These are phyloP conservation scores for Dendryphion nanum DNA, from an alignment of 2,329 filamentous ascomycete genomes.

Conservation along the genomic window DNA sequence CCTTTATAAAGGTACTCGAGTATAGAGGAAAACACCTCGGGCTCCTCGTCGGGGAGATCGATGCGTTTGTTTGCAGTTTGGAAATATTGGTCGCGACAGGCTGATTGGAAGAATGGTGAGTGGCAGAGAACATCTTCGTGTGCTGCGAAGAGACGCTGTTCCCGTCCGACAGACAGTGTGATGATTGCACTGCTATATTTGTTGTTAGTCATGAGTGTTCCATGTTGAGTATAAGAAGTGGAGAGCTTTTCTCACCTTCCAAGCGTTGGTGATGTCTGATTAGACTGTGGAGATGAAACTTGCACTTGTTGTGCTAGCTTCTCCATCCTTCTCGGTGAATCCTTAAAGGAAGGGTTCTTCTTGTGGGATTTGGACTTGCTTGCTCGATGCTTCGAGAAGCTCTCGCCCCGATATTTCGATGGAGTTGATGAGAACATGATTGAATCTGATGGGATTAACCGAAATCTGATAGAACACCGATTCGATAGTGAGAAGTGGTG, in stretches of 20 bases:
- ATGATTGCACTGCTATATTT: constrained; percentile 57
- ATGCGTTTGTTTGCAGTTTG: constrained; percentile 66
- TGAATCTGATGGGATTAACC: constrained; percentile 10
- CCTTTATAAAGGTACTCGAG: constrained; percentile 93
- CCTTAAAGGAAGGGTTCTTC: constrained; percentile 38
- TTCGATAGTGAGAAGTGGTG: constrained; percentile 14
- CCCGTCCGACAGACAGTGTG: constrained; percentile 75
- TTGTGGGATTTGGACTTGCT: constrained; percentile 39
- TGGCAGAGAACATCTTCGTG: constrained; percentile 80
- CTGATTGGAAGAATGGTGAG: constrained; percentile 75
- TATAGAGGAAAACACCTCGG: constrained; percentile 85
- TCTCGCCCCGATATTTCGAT: constrained; percentile 30
- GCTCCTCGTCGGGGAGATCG: constrained; percentile 78
- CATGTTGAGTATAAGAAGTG: constrained; percentile 1
- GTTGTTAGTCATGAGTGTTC: constrained; percentile 14
- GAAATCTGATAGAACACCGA: constrained; percentile 8
- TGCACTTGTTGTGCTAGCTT: constrained; percentile 34
- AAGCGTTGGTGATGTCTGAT: constrained; percentile 35
- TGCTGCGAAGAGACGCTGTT: constrained; percentile 84
- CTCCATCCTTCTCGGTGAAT: constrained; percentile 34
- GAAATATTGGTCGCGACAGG: constrained; percentile 63
- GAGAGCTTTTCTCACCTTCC: constrained; percentile 31
- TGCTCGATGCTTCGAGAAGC: constrained; percentile 40
- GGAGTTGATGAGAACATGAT: constrained; percentile 38
- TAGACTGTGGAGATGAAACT: constrained; percentile 32